Conservation (phyloP, 805 yeast species). For the Yarrowia yakushimensis region DNA sequence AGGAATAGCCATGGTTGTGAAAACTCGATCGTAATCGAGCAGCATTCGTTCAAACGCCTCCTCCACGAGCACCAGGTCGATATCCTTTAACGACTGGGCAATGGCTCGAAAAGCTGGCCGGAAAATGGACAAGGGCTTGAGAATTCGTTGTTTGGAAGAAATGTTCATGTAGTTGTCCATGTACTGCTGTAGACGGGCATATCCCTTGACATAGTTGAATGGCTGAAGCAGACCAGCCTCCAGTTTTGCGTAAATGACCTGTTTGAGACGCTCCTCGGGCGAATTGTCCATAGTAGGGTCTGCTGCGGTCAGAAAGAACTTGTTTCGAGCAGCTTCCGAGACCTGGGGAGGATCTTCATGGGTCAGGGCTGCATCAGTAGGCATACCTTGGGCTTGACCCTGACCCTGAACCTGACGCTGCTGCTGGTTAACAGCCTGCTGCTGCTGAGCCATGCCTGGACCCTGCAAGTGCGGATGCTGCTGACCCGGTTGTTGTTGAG, state of each 20-base stretch:
- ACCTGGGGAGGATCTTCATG: slow-evolving; percentile 19
- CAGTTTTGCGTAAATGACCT: slow-evolving; percentile 88
- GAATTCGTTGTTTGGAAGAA: slow-evolving; percentile 75
- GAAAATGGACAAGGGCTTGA: slow-evolving; percentile 79
- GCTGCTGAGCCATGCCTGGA: background rate
- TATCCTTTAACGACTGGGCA: slow-evolving; percentile 84
- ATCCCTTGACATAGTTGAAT: slow-evolving; percentile 90
- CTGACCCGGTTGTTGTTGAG: background rate
- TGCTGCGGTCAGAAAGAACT: slow-evolving; percentile 92
- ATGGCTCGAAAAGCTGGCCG: slow-evolving; percentile 92
- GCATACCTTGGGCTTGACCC: background rate
- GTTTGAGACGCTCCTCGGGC: slow-evolving; percentile 88
- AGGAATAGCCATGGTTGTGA: slow-evolving; percentile 96
- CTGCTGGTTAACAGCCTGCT: background rate
- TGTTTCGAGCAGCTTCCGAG: slow-evolving; percentile 66
- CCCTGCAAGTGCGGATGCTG: background rate
- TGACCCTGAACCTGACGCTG: background rate
- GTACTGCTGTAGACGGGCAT: slow-evolving; percentile 80
- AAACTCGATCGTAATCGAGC: slow-evolving; percentile 88
- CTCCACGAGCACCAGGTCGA: slow-evolving; percentile 86
- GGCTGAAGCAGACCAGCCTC: slow-evolving; percentile 93
- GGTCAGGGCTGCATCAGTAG: background rate
- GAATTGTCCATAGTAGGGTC: slow-evolving; percentile 93
- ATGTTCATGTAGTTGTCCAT: slow-evolving; percentile 91
- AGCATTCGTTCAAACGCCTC: slow-evolving; percentile 93